phyloP scores from a whole-genome alignment of 257 asterid species.

The Nicotiana paniculata region DNA sequence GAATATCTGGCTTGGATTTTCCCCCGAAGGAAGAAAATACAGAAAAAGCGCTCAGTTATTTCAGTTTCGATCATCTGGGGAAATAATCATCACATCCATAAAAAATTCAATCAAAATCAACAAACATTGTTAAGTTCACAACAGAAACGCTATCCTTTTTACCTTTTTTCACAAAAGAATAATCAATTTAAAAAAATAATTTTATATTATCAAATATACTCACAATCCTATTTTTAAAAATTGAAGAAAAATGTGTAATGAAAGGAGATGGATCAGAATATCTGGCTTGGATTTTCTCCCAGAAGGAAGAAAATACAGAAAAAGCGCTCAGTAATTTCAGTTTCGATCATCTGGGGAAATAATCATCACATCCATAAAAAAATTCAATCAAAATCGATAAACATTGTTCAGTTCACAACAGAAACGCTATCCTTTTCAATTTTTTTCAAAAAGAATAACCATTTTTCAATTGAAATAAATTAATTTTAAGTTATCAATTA shows the following conservation, averaged over 20 bases:
- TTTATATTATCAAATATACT: too few relatives aligned
- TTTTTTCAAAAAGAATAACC: too few relatives aligned
- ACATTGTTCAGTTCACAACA: too few relatives aligned
- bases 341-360: constrained; percentile 95
- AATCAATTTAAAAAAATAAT: too few relatives aligned
- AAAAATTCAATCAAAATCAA: not conserved
- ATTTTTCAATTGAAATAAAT: too few relatives aligned
- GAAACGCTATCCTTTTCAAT: too few relatives aligned
- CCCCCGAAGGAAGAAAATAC: constrained; percentile 19
- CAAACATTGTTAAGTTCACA: too few relatives aligned
- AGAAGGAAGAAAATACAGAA: constrained; percentile 22
- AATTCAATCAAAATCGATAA: not conserved
- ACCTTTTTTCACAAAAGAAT: too few relatives aligned
- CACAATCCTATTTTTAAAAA: too few relatives aligned
- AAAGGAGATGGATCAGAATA: constrained; percentile 41
- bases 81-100: constrained; percentile 43
- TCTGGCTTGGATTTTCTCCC: constrained; percentile 50
- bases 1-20: constrained; percentile 61
- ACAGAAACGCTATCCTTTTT: too few relatives aligned
- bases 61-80: constrained; percentile 97
- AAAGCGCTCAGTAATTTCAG: constrained; percentile 73
- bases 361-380: constrained; percentile 29
- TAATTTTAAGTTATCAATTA: too few relatives aligned
- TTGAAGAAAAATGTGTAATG: not conserved
- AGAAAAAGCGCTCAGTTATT: constrained; percentile 55